Evolutionary conservation across 164 flowering plant genomes (phyloP).

Genomic region (Chimonanthus salicifolius): DNA sequence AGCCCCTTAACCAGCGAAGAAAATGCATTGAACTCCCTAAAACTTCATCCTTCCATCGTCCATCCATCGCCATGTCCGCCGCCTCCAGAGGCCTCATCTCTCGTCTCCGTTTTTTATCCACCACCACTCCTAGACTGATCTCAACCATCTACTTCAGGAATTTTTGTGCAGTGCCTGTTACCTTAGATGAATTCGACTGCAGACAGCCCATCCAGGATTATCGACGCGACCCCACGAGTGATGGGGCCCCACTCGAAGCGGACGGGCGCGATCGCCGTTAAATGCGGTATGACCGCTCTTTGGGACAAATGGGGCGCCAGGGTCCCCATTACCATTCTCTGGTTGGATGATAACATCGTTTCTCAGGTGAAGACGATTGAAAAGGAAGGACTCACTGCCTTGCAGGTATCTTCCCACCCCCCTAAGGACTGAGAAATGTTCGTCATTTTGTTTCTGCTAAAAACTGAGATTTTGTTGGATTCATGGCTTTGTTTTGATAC

Average conservation of each 20-base stretch:
- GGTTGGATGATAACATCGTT: conserved; percentile 87
- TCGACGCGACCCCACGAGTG: conserved; percentile 42
- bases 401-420: conserved; percentile 51
- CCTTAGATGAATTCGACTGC: conserved; percentile 11
- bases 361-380: conserved; percentile 85
- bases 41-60: no score
- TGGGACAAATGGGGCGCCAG: conserved; percentile 98
- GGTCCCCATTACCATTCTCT: conserved; percentile 70
- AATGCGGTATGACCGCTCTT: conserved; percentile 86
- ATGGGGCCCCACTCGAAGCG: conserved; percentile 69
- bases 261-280: conserved; percentile 77
- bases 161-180: conserved; percentile 25
- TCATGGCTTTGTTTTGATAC: no score
- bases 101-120: conserved; percentile 35
- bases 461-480: no score
- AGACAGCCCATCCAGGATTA: conserved; percentile 16
- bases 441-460: no score
- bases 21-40: no score
- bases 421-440: no score
- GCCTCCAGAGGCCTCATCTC: conserved; percentile 64
- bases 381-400: conserved; percentile 70
- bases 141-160: conserved; percentile 21
- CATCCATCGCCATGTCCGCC: conserved; percentile 38
- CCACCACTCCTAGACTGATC: conserved; percentile 10
- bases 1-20: no score